phyloP scores from a whole-genome alignment of 805 yeast species.

The Millerago galiae region DNA sequence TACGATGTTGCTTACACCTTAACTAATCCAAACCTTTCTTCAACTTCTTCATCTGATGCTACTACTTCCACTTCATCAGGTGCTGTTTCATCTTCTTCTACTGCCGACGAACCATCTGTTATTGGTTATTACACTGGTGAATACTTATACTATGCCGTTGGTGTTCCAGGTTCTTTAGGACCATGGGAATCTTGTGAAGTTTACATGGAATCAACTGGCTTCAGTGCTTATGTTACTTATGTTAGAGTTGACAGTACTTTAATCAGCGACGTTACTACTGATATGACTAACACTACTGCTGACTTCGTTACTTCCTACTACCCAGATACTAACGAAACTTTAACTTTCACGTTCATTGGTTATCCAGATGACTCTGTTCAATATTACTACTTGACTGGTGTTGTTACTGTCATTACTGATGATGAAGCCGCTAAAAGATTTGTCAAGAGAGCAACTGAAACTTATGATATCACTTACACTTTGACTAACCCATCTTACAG shows the following conservation, averaged over 20 bases:
- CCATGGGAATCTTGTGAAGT: not conserved
- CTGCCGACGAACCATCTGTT: not conserved
- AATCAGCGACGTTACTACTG: not conserved
- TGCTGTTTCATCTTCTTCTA: not conserved
- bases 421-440: not conserved
- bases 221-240: not conserved
- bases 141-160: not conserved
- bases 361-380: not conserved
- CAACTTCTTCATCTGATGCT: not conserved
- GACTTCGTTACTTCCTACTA: not conserved
- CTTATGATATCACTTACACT: not conserved
- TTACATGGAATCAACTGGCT: not conserved
- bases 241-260: not conserved
- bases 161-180: not conserved
- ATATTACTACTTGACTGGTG: not conserved
- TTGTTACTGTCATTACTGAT: not conserved
- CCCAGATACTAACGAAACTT: not conserved
- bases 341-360: not conserved
- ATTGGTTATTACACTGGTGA: not conserved
- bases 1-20: not conserved
- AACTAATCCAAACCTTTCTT: not conserved
- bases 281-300: not conserved
- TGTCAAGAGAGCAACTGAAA: not conserved
- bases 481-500: not conserved
- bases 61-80: no score